phyloP scores from a whole-genome alignment of 2,329 filamentous ascomycete genomes.

The Coleophoma eucalyptorum region DNA sequence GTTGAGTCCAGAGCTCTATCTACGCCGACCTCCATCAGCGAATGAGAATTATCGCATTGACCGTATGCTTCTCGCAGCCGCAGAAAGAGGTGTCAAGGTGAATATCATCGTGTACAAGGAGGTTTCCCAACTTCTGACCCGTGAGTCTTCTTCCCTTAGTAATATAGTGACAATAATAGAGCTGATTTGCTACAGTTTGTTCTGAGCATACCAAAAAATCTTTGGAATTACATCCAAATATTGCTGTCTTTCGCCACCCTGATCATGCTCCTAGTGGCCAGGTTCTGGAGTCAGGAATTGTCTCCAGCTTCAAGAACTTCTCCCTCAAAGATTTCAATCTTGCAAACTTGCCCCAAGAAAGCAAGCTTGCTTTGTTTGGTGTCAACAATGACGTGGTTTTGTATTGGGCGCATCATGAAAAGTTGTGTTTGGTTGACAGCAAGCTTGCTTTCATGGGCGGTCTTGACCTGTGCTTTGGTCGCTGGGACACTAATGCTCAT shows the following conservation, averaged over 20 bases:
- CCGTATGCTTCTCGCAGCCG: conserved; percentile 75
- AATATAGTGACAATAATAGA: conserved; percentile 25
- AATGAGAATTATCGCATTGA: conserved; percentile 85
- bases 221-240: conserved; percentile 80
- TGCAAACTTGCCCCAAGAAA: conserved; percentile 66
- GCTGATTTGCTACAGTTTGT: conserved; percentile 43
- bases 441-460: conserved; percentile 85
- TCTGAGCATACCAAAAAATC: conserved; percentile 75
- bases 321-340: conserved; percentile 51
- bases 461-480: conserved; percentile 80
- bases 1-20: conserved; percentile 83
- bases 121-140: conserved; percentile 73
- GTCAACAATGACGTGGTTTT: conserved; percentile 76
- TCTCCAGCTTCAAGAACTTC: conserved; percentile 49
- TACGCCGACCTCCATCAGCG: conserved; percentile 74
- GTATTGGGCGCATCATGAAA: conserved; percentile 94
- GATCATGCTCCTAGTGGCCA: conserved; percentile 78
- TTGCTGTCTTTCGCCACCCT: conserved; percentile 85
- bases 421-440: conserved; percentile 80
- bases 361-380: conserved; percentile 77
- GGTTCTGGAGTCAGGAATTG: conserved; percentile 63
- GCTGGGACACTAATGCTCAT: conserved; percentile 87
- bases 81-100: conserved; percentile 78
- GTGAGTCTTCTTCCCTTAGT: conserved; percentile 46
- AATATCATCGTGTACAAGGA: conserved; percentile 93